Base-by-base conservation (phyloP, 305 asterid genomes). In the Fraxinus baroniana region DNA sequence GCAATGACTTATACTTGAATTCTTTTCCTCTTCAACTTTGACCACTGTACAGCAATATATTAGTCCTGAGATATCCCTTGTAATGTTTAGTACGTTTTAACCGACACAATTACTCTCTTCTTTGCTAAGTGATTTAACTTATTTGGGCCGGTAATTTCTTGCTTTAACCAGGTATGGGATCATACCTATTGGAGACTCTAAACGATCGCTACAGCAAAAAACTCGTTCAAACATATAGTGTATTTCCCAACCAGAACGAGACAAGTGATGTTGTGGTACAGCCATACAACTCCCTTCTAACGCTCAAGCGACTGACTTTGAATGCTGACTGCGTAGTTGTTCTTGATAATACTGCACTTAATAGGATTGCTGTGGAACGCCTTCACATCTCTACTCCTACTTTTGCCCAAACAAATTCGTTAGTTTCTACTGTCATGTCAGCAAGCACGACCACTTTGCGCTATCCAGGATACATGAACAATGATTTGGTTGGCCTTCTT, bases 271-370 rank as follows among this genome's bases (percentile, higher is more conserved):
- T 97, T 87, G 99, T 97, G 81, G 99, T 94, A 68, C 99, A 97
- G 85, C 99, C 99, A 20, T 97, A 97, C 86, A 97, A 97, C 85
- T 97, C 99, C 76, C 98, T 97, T 81, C 87, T 97, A 86, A 97
- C 98, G 3, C 98, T 97, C 81, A 97, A 97, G 87, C 89, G 99
- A 17, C 87, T 97, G 86, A 93, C 98, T 9, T 73, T 94, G 79
- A 96, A 94, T 89, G 98, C 99, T 52, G 99, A 97, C 78, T 97
- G 99, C 80, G 99, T 97, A 32, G 99, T 97, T 84, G 99, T 97
- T 86, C 98, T 97, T 87, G 99, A 97, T 87, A 97, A 97, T 86
- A 97, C 99, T 46, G 91, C 99, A 62, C 97, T 97, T 73, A 97
- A 97, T 82, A 92, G 97, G 87, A 97, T 97, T 78, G 99, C 98